Conservation (phyloP, 164 flowering plant genomes). For the Brasenia schreberi region DNA sequence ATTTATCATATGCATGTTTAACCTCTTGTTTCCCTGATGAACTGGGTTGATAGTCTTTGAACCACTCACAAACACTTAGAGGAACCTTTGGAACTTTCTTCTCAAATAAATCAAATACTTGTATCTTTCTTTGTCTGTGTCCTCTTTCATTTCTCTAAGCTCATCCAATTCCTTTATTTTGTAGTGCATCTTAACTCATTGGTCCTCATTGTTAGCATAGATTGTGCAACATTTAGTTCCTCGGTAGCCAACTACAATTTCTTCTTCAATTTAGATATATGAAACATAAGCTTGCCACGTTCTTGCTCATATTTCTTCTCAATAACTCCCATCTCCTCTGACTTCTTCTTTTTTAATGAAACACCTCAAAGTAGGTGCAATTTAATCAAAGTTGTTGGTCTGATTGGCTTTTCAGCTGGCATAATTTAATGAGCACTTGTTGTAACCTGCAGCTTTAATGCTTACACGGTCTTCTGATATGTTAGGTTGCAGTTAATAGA, state of each 20-base stretch:
- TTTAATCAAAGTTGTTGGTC: too few species aligned
- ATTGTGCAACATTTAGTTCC: constrained; percentile 41
- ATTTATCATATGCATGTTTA: constrained; percentile 96
- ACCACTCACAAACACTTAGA: constrained; percentile 83
- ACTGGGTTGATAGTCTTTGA: constrained; percentile 87
- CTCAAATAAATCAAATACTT: constrained; percentile 93
- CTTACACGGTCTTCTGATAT: too few species aligned
- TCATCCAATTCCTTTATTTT: constrained; percentile 77
- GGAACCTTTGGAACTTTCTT: constrained; percentile 86
- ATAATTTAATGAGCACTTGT: too few species aligned
- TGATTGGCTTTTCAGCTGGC: too few species aligned
- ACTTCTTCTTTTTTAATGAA: too few species aligned
- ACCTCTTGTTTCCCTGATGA: constrained; percentile 89
- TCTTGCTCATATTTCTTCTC: constrained; percentile 55
- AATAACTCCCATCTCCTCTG: constrained; percentile 45
- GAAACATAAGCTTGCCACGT: constrained; percentile 30
- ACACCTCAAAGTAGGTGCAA: too few species aligned
- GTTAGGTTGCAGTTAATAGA: too few species aligned
- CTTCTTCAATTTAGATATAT: constrained; percentile 54
- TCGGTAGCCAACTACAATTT: constrained; percentile 31
- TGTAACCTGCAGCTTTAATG: too few species aligned
- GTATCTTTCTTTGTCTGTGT: too few species aligned
- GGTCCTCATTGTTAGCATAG: constrained; percentile 34
- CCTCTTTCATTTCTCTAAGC: constrained; percentile 97
- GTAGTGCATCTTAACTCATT: constrained; percentile 40